These are phyloP conservation scores for Rubus parviflorus DNA, from an alignment of 306 rosid genomes.

Conservation along the genomic window DNA sequence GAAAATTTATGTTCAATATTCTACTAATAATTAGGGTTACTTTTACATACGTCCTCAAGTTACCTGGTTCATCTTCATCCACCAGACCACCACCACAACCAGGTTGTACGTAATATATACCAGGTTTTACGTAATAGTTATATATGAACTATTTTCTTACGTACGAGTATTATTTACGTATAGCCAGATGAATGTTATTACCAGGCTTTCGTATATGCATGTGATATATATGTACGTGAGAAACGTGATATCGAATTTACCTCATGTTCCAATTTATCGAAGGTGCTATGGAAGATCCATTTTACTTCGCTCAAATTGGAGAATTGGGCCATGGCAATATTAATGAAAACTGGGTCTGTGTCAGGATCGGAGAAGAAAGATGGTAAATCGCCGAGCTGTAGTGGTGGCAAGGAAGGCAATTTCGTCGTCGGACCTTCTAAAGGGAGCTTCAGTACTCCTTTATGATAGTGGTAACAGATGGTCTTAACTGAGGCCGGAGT, in stretches of 20 bases:
- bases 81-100: too few relatives aligned
- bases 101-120: too few relatives aligned
- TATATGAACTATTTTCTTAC: too few relatives aligned
- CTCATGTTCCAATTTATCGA: slow-evolving; percentile 18
- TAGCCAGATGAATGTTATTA: too few relatives aligned
- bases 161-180: too few relatives aligned
- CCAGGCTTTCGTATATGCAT: neutral
- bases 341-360: neutral
- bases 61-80: too few relatives aligned
- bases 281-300: slow-evolving; percentile 13
- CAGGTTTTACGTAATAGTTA: too few relatives aligned
- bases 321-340: neutral
- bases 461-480: slow-evolving; percentile 32
- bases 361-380: neutral
- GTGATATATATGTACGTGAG: neutral
- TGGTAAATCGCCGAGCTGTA: neutral
- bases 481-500: slow-evolving; percentile 41
- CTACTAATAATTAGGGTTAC: too few relatives aligned
- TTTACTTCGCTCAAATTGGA: slow-evolving; percentile 9
- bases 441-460: slow-evolving; percentile 44
- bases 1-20: too few relatives aligned
- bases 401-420: neutral
- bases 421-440: neutral
- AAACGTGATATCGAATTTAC: neutral
- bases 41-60: too few relatives aligned